These are phyloP conservation scores for Cadophora luteo-olivacea DNA, from an alignment of 2,329 filamentous ascomycete genomes.

Conservation along the genomic window DNA sequence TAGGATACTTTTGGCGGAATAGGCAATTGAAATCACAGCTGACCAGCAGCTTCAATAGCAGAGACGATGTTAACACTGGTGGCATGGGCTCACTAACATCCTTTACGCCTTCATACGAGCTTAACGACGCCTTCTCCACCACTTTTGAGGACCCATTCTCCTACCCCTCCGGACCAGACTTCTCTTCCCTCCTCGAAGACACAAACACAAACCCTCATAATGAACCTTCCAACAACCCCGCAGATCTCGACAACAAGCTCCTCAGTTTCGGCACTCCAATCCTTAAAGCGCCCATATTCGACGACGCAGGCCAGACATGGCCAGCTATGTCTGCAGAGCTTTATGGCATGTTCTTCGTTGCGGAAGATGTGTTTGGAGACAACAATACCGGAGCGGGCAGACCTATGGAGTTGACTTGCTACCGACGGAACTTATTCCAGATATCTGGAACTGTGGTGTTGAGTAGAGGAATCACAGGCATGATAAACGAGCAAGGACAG, in stretches of 20 bases:
- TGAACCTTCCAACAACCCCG: slow-evolving; percentile 25
- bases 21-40: neutral
- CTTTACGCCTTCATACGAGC: slow-evolving; percentile 66
- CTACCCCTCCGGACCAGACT: slow-evolving; percentile 55
- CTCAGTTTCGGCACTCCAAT: slow-evolving; percentile 74
- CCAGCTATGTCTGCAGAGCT: slow-evolving; percentile 75
- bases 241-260: slow-evolving; percentile 70
- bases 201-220: slow-evolving; percentile 33
- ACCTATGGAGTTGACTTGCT: slow-evolving; percentile 89
- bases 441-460: slow-evolving; percentile 87
- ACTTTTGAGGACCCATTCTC: slow-evolving; percentile 72
- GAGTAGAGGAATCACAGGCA: slow-evolving; percentile 73
- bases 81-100: slow-evolving; percentile 47
- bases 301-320: slow-evolving; percentile 69
- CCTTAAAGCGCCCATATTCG: slow-evolving; percentile 66
- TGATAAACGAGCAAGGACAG: slow-evolving; percentile 78
- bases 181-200: slow-evolving; percentile 45
- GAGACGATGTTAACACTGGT: slow-evolving; percentile 48
- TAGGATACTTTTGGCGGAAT: neutral
- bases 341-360: slow-evolving; percentile 89
- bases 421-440: slow-evolving; percentile 92
- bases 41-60: slow-evolving; percentile 31
- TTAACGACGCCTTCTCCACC: slow-evolving; percentile 63
- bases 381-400: slow-evolving; percentile 55
- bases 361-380: slow-evolving; percentile 75